A percentile compares a stretch with the other conserved stretches of the same genome.
These are phyloP conservation scores for Dothistroma pini DNA, from an alignment of 2,329 filamentous ascomycete genomes.

Conservation along the genomic window DNA sequence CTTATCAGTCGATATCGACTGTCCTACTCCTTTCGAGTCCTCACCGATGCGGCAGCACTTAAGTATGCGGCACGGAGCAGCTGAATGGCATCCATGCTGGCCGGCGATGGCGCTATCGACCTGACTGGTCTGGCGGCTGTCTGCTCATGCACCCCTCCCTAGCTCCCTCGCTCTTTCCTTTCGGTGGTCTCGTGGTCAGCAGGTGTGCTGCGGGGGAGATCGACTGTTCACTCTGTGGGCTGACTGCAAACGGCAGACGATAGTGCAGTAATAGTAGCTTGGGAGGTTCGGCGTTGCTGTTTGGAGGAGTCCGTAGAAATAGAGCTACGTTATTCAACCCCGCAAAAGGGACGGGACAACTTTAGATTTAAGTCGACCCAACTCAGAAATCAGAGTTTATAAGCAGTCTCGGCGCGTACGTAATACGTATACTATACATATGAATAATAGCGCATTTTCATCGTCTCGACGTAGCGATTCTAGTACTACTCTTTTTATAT, in stretches of 20 bases:
- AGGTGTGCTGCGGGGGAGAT: not conserved
- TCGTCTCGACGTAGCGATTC: no score
- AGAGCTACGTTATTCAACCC: no score
- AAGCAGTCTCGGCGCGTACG: no score
- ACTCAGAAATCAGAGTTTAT: no score
- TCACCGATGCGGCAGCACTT: conserved; percentile 22
- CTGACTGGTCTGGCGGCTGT: not conserved
- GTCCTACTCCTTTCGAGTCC: not conserved
- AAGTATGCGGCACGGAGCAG: conserved; percentile 23
- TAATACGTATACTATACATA: no score
- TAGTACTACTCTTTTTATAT: no score
- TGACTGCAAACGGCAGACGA: not conserved
- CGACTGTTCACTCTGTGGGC: not conserved
- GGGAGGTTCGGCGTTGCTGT: not conserved
- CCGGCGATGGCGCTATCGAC: not conserved
- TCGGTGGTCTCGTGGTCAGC: not conserved
- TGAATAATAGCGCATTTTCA: no score
- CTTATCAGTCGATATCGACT: conserved; percentile 22
- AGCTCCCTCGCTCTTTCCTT: not conserved
- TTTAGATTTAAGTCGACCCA: no score
- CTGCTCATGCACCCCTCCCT: not conserved
- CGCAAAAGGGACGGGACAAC: no score
- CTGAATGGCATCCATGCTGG: conserved; percentile 11
- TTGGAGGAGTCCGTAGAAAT: not conserved
- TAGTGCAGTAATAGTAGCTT: not conserved